Evolutionary conservation across 2,329 filamentous ascomycete genomes (phyloP), one percentile per base, ranked within the genome.

Genomic region (Colletotrichum sp.): DNA sequence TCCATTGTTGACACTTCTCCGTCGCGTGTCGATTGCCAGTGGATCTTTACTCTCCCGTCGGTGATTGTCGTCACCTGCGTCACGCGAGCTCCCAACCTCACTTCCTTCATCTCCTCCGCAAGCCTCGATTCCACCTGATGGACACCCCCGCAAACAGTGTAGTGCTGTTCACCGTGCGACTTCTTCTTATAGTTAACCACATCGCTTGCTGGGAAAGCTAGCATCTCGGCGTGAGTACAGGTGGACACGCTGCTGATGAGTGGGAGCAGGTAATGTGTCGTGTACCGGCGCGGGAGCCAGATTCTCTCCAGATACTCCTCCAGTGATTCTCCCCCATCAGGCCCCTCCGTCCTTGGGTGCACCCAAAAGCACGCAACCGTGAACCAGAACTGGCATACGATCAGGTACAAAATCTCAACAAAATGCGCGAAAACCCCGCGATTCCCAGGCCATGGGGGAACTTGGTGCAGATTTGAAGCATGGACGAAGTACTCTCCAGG

Each of bases 231-330:
- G 70, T 92, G 90, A 0, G 89, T 85, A 78, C 90, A 92, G 2
- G 90, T 92, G 6, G 87, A 87, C 8, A 92, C 88, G 74, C 87
- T 87, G 66, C 89, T 88, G 52, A 92, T 84, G 7, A 91, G 82
- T 0, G 91, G 91, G 0, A 92, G 81, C 9, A 92, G 79, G 78
- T 92, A 92, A 39, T 86, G 85, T 4, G 83, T 81, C 5, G 84
- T 79, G 71, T 90, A 92, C 32, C 86, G 85, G 7, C 80, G 81
- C 0, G 90, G 90, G 2, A 91, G 80, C 66, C 84, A 82, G 6
- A 89, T 89, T n/a, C 90, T 84, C n/a, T 81, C 71, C 26, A 30
- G 28, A 4, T 28, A 28, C 28, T 28, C 28, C 28, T 28, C 2
- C 28, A 28, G 7, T 0, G 88, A 85, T 77, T 92, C 90, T 24